Base-by-base conservation (phyloP, 352 stramenopile genomes). In the Phytophthora constricta region DNA sequence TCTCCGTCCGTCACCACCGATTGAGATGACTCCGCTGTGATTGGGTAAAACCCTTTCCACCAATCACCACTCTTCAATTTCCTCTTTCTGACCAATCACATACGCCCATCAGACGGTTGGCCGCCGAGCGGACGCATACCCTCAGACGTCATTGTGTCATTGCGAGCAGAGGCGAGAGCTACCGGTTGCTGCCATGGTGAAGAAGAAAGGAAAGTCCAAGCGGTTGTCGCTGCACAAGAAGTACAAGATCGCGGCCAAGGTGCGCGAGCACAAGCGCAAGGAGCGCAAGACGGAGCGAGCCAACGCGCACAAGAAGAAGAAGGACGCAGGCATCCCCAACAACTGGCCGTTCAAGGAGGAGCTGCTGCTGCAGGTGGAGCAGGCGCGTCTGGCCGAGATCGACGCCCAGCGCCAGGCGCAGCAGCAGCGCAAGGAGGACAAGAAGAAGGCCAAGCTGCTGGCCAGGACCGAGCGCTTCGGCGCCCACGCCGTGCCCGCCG, bases 191-290 rank as follows among this genome's bases (percentile, higher is more conserved):
- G 43, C 60, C 47, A 99, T 99, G 97, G 97, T 99, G 27, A 99
- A 99, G 81, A 99, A 99, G 84, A 99, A 99, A 89, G 93, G 93
- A 62, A 98, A 99, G 82, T 98, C 92, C 25, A 99, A 99, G 78
- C 88, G 97, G 46, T 87, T 95, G 57, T 97, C 97, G 49, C 89
- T 99, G 49, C 98, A 99, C 82, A 98, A 99, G 87, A 99, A 99
- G 83, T 99, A 99, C 88, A 99, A 99, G 79, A 97, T 98, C 71
- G 80, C 87, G 41, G 87, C 86, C 64, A 96, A 95, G 71, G 87
- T 95, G 74, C 81, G 82, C 56, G 96, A 99, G 82, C 97, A 98
- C 70, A 92, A 98, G 72, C 91, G 97, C 26, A 92, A 98, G 77
- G 87, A 97, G 65, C 92, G 94, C 48, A 98, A 99, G 80, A 82